A percentile compares a stretch with the other conserved stretches of the same genome.
These are phyloP conservation scores for Trichoderma asperelloides DNA, from an alignment of 495 filamentous ascomycete genomes.

Conservation along the genomic window DNA sequence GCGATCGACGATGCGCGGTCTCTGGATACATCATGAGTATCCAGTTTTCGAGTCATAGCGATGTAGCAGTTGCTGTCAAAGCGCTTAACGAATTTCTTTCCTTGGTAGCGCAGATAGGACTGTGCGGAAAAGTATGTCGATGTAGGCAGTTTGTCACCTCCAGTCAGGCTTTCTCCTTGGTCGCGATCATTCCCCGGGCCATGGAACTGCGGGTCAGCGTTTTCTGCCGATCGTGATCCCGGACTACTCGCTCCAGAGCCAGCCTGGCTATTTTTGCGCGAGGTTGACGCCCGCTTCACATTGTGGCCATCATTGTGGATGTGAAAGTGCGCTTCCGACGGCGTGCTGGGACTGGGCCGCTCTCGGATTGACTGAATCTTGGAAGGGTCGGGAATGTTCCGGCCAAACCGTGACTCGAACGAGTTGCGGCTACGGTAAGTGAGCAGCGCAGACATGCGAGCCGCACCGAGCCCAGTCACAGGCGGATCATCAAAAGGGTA, in stretches of 20 bases:
- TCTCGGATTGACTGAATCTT: conserved; percentile 71
- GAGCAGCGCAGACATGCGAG: conserved; percentile 90
- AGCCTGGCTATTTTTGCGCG: conserved; percentile 25
- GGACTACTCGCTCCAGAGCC: not conserved
- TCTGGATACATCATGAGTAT: conserved; percentile 89
- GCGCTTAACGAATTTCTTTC: conserved; percentile 88
- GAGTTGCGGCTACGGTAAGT: conserved; percentile 96
- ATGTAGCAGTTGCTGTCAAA: conserved; percentile 99
- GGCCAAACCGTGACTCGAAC: conserved; percentile 88
- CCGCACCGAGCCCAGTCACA: conserved; percentile 76
- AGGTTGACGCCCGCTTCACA: conserved; percentile 33
- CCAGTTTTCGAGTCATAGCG: conserved; percentile 96
- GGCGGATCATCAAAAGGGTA: conserved; percentile 81
- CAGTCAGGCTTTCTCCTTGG: conserved; percentile 25
- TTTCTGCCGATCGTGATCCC: conserved; percentile 15
- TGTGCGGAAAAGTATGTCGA: conserved; percentile 95
- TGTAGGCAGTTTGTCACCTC: conserved; percentile 41
- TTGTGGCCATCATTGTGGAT: conserved; percentile 95
- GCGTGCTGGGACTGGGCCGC: conserved; percentile 49
- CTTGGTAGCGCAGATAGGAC: conserved; percentile 97
- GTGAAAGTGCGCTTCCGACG: conserved; percentile 77
- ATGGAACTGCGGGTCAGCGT: conserved; percentile 67
- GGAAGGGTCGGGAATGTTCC: conserved; percentile 81
- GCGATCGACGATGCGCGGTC: conserved; percentile 54
- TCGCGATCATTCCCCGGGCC: conserved; percentile 44